A percentile compares a stretch with the other conserved stretches of the same genome.
Evolutionary conservation across 2,329 filamentous ascomycete genomes (phyloP).

Genomic region (Saccharata proteae): DNA sequence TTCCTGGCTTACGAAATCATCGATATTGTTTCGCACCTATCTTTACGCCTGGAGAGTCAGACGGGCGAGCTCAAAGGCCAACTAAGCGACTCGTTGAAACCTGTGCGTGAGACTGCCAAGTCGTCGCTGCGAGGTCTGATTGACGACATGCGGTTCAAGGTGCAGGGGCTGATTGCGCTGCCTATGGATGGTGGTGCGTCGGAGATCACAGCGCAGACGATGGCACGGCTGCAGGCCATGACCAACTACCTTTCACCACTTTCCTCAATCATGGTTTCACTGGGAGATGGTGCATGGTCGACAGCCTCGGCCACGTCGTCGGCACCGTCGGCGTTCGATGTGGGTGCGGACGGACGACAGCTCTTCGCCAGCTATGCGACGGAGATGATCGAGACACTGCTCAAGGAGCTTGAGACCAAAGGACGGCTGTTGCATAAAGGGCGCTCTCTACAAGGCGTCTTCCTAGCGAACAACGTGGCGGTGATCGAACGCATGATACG

Average conservation of each 20-base stretch:
- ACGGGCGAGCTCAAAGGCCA: constrained; percentile 78
- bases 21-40: constrained; percentile 72
- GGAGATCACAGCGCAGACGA: constrained; percentile 68
- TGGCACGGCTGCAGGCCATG: constrained; percentile 77
- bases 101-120: constrained; percentile 85
- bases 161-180: constrained; percentile 52
- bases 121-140: constrained; percentile 70
- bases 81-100: constrained; percentile 75
- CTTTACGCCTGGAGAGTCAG: constrained; percentile 64
- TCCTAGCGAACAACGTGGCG: constrained; percentile 77
- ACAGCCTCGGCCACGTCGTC: constrained; percentile 41
- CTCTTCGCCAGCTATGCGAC: constrained; percentile 83
- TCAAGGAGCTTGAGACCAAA: constrained; percentile 64
- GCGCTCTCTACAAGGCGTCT: constrained; percentile 72
- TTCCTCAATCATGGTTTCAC: constrained; percentile 77
- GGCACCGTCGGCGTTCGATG: constrained; percentile 63
- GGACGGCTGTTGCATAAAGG: constrained; percentile 60
- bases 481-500: constrained; percentile 77
- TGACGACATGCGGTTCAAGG: constrained; percentile 66
- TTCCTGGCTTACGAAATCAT: constrained; percentile 92
- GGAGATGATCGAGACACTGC: constrained; percentile 74
- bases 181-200: constrained; percentile 69
- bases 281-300: constrained; percentile 84
- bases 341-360: constrained; percentile 75
- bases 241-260: constrained; percentile 76